Evolutionary conservation across 495 filamentous ascomycete species (phyloP), one percentile per base, ranked within the genome.

Genomic region (Aspergillus saccharolyticus): DNA sequence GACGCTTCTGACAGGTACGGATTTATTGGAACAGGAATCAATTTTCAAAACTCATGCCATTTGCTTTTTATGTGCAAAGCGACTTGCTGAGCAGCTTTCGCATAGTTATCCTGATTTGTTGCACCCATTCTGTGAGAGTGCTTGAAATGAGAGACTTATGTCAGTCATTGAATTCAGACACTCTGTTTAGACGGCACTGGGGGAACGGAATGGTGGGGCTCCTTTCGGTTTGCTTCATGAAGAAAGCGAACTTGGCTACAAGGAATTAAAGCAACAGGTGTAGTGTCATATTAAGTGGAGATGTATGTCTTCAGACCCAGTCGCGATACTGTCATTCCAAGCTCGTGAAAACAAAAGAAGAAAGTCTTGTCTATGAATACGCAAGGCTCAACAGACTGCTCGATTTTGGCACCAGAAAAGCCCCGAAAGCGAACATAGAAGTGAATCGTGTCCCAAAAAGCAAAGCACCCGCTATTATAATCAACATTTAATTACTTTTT

Each of bases 361-460:
- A 30, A 54, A 45, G 50, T 50, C 48, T 53, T n/a, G 53, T 66
- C 64, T 64, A 67, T 64, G 55, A 61, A 52, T 54, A 54, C 10
- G 55, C 54, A 60, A 61, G 63, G 57, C 53, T 45, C 54, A 59
- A 63, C 44, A 63, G 17, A 46, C 55, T 59, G 57, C 53, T 56
- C 63, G 63, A 64, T 61, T 45, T 54, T 47, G 25, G 52, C 24
- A 55, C 54, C 55, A 30, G 16, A 58, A 57, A 57, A 42, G n/a
- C 60, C 44, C 15, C 16, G 28, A 43, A 59, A 56, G 49, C 30
- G 43, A 53, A 53, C 44, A 45, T 24, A 39, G 44, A 59, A 52
- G 42, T 56, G 42, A 61, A 55, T 60, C 30, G 43, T 9, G 28
- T 30, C 47, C 47, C 47, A 28, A 50, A 55, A 58, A 51, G 22